Base-by-base conservation (phyloP, 1,284 basidiomycete species). In the Hortiboletus rubellus region DNA sequence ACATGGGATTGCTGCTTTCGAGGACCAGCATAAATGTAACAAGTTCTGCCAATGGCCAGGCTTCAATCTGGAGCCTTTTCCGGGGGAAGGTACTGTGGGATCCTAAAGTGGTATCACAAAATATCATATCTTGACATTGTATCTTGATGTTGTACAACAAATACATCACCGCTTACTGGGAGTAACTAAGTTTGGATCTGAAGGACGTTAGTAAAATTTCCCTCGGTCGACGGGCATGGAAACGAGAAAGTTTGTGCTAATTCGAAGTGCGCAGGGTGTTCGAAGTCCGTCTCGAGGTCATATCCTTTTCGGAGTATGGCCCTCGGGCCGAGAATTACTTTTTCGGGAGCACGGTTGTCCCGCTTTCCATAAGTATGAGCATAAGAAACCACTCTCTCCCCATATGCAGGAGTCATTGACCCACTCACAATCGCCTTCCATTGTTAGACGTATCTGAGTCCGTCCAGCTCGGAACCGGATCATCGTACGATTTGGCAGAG, bases 361-460 rank as follows among this genome's bases (percentile, higher is more conserved):
- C 46, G 30, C 46, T 18, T 38, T 12, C 37, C 34, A 38, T 40
- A 48, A 6, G 33, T 27, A 38, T 17, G 54, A 27, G 36, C 22
- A 11, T 22, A 27, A 41, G 31, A 3, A 34, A 18, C 36, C 27
- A 31, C n/a, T 24, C n/a, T 31, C 24, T 17, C 30, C n/a, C 24
- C 38, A n/a, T 54, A 33, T 22, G 6, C 33, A 40, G n/a, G 30
- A 34, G 31, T 46, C 47, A 38, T 43, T 43, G 56, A 69, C 64
- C 64, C 66, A 69, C 64, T 31, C 42, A 8, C 46, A 9, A 36
- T 40, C 7, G 4, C 18, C 54, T 43, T 50, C 30, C 31, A 52
- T 31, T 33, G 40, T 43, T 15, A 38, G 54, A 50, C 7, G n/a
- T 22, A 45, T 46, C 60, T 34, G 46, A 37, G 62, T 38, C 45